A percentile compares a stretch with the other conserved stretches of the same genome.
phyloP scores from a whole-genome alignment of 164 flowering plant genomes.

The Liriodendron chinense region DNA sequence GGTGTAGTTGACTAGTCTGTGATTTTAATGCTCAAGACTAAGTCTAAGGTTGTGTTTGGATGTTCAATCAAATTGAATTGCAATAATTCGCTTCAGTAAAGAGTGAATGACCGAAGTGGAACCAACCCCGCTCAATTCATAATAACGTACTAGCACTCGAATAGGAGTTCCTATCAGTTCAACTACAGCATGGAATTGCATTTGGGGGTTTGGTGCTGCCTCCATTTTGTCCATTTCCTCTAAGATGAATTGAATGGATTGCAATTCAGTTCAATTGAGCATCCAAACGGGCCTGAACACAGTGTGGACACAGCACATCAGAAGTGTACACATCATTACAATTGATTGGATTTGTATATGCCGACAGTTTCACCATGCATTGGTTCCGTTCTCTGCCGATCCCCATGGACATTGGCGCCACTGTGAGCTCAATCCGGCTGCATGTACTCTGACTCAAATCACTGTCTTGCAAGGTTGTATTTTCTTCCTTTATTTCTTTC shows the following conservation, averaged over 20 bases:
- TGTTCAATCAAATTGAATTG: neutral
- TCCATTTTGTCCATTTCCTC: neutral
- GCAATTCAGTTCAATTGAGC: neutral
- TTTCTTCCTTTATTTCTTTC: neutral
- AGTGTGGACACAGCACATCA: neutral
- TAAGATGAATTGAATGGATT: neutral
- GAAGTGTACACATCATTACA: neutral
- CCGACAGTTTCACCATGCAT: conserved; percentile 64
- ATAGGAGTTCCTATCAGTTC: no score
- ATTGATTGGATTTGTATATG: neutral
- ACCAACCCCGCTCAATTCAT: no score
- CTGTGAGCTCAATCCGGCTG: conserved; percentile 58
- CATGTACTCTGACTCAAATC: conserved; percentile 49
- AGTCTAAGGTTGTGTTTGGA: neutral
- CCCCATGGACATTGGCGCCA: conserved; percentile 56
- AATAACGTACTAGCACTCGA: no score
- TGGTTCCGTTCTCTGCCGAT: conserved; percentile 89
- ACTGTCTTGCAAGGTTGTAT: conserved; percentile 61
- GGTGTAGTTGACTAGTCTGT: neutral
- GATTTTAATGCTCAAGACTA: no score
- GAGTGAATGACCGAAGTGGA: no score
- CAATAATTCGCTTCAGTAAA: no score
- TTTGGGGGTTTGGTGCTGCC: neutral
- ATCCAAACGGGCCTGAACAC: neutral
- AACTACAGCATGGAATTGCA: neutral